phyloP scores from a whole-genome alignment of 257 asterid genomes.

The Schizonepeta tenuifolia region DNA sequence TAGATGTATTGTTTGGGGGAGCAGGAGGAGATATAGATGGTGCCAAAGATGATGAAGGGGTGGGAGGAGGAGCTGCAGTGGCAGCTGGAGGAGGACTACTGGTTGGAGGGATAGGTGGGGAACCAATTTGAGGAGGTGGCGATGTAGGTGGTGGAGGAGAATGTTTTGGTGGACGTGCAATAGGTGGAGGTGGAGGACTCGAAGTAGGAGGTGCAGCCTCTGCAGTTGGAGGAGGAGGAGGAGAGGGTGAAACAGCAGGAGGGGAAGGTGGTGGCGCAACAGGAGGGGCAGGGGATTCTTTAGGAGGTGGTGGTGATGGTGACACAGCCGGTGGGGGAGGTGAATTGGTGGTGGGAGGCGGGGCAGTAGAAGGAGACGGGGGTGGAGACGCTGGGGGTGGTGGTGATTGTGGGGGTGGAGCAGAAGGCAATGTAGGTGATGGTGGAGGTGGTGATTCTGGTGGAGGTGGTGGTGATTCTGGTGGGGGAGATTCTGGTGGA shows the following conservation, averaged over 20 bases:
- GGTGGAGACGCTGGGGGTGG: constrained; percentile 29
- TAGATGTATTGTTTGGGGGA: constrained; percentile 42
- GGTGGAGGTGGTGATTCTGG: constrained; percentile 43
- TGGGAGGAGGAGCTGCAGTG: constrained; percentile 39
- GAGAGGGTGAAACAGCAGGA: constrained; percentile 39
- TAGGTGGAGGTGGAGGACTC: constrained; percentile 52
- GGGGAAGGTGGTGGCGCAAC: constrained; percentile 49
- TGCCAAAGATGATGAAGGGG: constrained; percentile 35
- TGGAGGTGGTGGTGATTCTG: constrained; percentile 40
- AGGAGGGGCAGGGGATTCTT: constrained; percentile 52
- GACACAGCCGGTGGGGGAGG: constrained; percentile 37
- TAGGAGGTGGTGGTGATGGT: constrained; percentile 50
- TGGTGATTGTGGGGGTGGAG: constrained; percentile 36
- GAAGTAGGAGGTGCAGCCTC: constrained; percentile 49
- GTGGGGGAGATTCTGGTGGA: constrained; percentile 48
- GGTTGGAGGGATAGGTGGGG: constrained; percentile 46
- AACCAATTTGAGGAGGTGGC: constrained; percentile 49
- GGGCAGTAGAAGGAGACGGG: constrained; percentile 41
- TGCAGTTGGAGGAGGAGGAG: constrained; percentile 47
- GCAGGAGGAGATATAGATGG: constrained; percentile 55
- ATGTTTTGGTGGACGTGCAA: constrained; percentile 46
- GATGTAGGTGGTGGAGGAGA: constrained; percentile 52
- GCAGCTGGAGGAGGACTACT: constrained; percentile 43
- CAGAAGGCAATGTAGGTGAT: constrained; percentile 36
- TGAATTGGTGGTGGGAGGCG: constrained; percentile 40